Evolutionary conservation across 371 early-diverging fungal species (phyloP).

Genomic region (Sanchytrium tribonematis): DNA sequence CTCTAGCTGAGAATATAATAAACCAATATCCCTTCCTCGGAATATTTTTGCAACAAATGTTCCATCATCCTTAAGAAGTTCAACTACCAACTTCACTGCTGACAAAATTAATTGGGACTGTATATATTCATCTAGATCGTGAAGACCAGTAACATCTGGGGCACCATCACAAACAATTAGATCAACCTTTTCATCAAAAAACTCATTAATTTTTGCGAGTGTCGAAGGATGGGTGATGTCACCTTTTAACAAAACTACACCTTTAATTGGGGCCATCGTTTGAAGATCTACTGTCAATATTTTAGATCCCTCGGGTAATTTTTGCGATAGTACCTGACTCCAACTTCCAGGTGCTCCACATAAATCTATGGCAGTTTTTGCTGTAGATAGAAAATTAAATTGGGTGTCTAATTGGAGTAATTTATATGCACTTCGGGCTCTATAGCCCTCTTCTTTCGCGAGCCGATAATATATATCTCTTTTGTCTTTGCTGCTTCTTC

Average conservation of each 20-base stretch:
- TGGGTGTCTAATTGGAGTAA: constrained; percentile 79
- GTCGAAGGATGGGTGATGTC: constrained; percentile 92
- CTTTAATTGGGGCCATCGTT: constrained; percentile 84
- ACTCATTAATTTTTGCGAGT: constrained; percentile 53
- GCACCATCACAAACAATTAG: constrained; percentile 94
- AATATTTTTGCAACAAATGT: constrained; percentile 92
- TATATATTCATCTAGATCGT: constrained; percentile 96
- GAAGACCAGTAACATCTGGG: constrained; percentile 93
- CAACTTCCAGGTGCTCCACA: constrained; percentile 98
- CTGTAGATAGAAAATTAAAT: constrained; percentile 52
- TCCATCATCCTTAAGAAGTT: constrained; percentile 58
- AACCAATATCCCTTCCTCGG: constrained; percentile 63
- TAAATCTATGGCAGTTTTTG: constrained; percentile 66
- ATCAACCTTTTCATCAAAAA: constrained; percentile 65
- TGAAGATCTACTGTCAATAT: constrained; percentile 96
- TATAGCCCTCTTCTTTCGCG: constrained; percentile 49
- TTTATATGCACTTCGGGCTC: constrained; percentile 94
- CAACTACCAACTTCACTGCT: constrained; percentile 78
- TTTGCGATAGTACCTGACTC: constrained; percentile 78
- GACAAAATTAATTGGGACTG: constrained; percentile 63
- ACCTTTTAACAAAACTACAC: constrained; percentile 78
- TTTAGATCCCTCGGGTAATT: constrained; percentile 22
- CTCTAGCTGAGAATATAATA: constrained; percentile 66
- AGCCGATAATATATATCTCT: constrained; percentile 88
- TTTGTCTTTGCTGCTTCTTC: constrained; percentile 65